These are phyloP conservation scores for Bothriochloa decipiens DNA, from an alignment of 176 grass and related monocot species.

Conservation along the genomic window DNA sequence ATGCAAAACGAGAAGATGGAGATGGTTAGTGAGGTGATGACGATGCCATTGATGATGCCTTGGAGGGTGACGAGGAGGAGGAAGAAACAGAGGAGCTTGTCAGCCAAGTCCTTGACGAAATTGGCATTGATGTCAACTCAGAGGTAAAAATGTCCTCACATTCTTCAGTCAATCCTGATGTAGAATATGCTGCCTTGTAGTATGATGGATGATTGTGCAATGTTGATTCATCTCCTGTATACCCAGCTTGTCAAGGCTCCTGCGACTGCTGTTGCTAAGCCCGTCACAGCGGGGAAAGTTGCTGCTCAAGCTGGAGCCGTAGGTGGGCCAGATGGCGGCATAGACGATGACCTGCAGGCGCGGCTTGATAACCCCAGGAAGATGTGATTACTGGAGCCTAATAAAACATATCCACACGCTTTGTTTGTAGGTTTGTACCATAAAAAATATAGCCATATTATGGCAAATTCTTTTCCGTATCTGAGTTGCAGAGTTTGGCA, in stretches of 20 bases:
- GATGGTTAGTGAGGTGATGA: constrained; percentile 73
- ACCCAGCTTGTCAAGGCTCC: constrained; percentile 68
- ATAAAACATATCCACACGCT: constrained; percentile 3
- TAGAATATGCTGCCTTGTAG: neutral
- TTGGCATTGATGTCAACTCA: constrained; percentile 72
- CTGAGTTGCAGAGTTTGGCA: neutral
- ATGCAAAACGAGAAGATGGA: constrained; percentile 82
- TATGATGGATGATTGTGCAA: neutral
- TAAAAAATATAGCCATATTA: neutral
- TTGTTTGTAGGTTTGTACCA: constrained; percentile 42
- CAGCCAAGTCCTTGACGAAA: constrained; percentile 85
- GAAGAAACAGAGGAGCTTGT: constrained; percentile 83
- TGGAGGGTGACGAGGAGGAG: constrained; percentile 83
- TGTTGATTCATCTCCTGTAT: neutral
- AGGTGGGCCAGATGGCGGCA: constrained; percentile 53
- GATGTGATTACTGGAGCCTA: constrained; percentile 51
- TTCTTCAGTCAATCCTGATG: neutral
- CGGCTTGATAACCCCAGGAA: constrained; percentile 79
- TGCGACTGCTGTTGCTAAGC: constrained; percentile 49
- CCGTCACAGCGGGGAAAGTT: constrained; percentile 45
- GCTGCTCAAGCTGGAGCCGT: constrained; percentile 68
- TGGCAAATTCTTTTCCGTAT: constrained; percentile 6
- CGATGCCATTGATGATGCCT: constrained; percentile 72
- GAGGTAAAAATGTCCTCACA: constrained; percentile 39
- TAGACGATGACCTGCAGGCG: constrained; percentile 70